phyloP scores from a whole-genome alignment of 2,329 filamentous ascomycete species.

The Tricladium varicosporioides region DNA sequence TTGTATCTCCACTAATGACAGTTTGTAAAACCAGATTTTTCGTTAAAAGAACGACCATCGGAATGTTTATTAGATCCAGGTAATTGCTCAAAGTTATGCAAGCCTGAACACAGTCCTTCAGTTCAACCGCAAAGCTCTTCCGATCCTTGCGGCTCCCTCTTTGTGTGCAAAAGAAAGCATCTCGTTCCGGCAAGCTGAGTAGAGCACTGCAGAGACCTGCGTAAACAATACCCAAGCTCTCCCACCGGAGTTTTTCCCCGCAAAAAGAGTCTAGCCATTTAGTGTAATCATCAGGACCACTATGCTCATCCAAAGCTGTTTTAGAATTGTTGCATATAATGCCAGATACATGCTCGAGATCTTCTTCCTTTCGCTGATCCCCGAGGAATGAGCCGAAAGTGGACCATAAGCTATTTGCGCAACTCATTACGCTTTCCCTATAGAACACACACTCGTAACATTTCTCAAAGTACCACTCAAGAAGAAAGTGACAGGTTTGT shows the following conservation, averaged over 20 bases:
- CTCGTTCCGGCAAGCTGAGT: conserved; percentile 20
- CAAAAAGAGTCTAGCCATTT: conserved; percentile 29
- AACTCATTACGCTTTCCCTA: conserved; percentile 15
- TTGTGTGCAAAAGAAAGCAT: conserved; percentile 29
- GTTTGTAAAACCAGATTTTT: conserved; percentile 39
- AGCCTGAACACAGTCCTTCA: conserved; percentile 34
- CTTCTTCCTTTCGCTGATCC: conserved; percentile 23
- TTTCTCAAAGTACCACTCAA: conserved; percentile 26
- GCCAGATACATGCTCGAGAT: conserved; percentile 25
- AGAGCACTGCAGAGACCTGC: conserved; percentile 21
- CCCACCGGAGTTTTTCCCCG: conserved; percentile 33
- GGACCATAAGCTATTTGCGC: conserved; percentile 25
- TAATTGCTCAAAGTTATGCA: conserved; percentile 38
- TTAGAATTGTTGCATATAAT: conserved; percentile 32
- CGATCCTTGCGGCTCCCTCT: conserved; percentile 24
- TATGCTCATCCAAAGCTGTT: conserved; percentile 25
- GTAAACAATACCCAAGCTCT: conserved; percentile 31
- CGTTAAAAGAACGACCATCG: conserved; percentile 39
- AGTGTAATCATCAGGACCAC: conserved; percentile 20
- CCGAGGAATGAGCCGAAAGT: conserved; percentile 22
- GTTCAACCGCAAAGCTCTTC: conserved; percentile 28
- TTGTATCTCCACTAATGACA: conserved; percentile 40
- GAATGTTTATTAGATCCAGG: conserved; percentile 37
- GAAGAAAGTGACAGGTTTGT: conserved; percentile 27
- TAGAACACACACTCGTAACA: conserved; percentile 18